A percentile compares a stretch with the other conserved stretches of the same genome.
Conservation (phyloP, 495 filamentous ascomycete species). For the Aspergillus hancockii region DNA sequence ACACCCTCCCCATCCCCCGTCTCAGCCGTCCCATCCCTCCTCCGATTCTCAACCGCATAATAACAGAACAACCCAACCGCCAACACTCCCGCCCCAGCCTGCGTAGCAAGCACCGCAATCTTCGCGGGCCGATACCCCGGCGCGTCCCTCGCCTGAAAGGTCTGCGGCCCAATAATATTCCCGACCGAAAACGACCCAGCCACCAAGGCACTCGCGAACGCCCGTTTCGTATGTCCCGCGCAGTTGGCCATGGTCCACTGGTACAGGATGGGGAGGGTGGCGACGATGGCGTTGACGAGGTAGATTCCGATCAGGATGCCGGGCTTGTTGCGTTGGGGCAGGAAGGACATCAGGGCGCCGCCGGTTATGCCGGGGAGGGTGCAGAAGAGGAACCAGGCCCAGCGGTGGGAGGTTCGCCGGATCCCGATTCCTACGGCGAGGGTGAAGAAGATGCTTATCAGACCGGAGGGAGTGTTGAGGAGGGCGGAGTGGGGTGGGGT, state of each 20-base stretch:
- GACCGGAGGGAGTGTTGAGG: conserved; percentile 64
- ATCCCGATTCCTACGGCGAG: conserved; percentile 46
- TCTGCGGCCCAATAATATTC: conserved; percentile 58
- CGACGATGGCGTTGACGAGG: conserved; percentile 40
- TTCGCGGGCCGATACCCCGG: conserved; percentile 62
- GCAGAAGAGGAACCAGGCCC: conserved; percentile 44
- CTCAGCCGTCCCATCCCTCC: conserved; percentile 30
- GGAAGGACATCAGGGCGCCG: conserved; percentile 61
- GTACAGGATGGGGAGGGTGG: conserved; percentile 42
- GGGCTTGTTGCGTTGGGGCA: conserved; percentile 31
- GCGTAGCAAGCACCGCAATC: conserved; percentile 55
- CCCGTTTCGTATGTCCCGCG: conserved; percentile 53
- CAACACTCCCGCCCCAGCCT: conserved; percentile 40
- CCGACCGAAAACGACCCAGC: conserved; percentile 62
- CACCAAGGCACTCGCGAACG: conserved; percentile 58
- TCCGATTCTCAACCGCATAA: conserved; percentile 49
- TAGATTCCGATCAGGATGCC: conserved; percentile 42
- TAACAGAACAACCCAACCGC: conserved; percentile 37
- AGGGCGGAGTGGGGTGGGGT: conserved; percentile 55
- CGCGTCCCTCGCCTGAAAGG: conserved; percentile 45
- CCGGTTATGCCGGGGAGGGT: conserved; percentile 50
- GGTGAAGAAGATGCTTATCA: conserved; percentile 57
- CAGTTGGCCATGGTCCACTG: conserved; percentile 45
- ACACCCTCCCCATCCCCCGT: conserved; percentile 7
- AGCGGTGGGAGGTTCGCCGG: conserved; percentile 47